A percentile compares a stretch with the other conserved stretches of the same genome.
phyloP scores from a whole-genome alignment of 805 yeast species.

The Tetrapisispora phaffii region DNA sequence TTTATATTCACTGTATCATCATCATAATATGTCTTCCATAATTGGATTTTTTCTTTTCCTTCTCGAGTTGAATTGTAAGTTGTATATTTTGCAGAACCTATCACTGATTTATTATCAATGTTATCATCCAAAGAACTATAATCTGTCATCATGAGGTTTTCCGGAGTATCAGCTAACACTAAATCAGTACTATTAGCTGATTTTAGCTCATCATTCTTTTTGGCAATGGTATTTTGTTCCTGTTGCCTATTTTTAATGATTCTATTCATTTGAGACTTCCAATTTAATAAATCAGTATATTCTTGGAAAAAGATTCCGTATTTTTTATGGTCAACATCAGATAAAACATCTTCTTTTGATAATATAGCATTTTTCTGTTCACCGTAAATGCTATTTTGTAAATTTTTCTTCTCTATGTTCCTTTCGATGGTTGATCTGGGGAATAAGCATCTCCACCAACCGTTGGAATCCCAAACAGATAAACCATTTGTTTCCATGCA shows the following conservation, averaged over 20 bases:
- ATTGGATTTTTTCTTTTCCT: conserved; percentile 37
- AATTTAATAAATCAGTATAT: conserved; percentile 54
- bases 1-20: conserved; percentile 36
- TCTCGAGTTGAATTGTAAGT: conserved; percentile 32
- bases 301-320: conserved; percentile 55
- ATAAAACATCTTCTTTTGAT: conserved; percentile 51
- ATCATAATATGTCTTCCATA: conserved; percentile 30
- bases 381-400: conserved; percentile 14
- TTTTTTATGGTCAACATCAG: conserved; percentile 31
- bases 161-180: conserved; percentile 13
- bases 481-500: conserved; percentile 61
- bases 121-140: background rate
- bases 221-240: background rate
- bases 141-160: conserved; percentile 17
- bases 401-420: conserved; percentile 13
- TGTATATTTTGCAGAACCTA: conserved; percentile 33
- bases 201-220: background rate
- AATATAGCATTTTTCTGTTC: conserved; percentile 25
- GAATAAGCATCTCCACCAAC: conserved; percentile 86
- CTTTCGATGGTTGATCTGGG: conserved; percentile 40
- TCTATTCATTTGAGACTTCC: conserved; percentile 50
- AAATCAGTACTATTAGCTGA: background rate
- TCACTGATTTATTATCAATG: conserved; percentile 16
- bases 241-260: conserved; percentile 30
- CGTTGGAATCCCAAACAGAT: conserved; percentile 73